phyloP scores from a whole-genome alignment of 2,329 filamentous ascomycete genomes.

The Alternaria angustiovoidea region DNA sequence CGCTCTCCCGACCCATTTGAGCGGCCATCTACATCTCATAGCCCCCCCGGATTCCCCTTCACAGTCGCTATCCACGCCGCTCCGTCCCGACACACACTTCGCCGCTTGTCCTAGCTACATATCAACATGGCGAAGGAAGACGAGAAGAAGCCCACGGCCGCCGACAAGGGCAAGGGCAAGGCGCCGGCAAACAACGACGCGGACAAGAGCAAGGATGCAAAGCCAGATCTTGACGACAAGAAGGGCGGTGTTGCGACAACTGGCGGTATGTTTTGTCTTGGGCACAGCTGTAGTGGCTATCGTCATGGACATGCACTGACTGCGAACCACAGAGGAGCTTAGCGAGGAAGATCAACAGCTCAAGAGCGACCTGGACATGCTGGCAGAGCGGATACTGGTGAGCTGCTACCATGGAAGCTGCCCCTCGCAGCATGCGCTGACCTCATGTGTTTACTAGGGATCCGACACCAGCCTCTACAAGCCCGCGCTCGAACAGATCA shows the following conservation, averaged over 20 bases:
- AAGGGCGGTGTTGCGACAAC: conserved; percentile 74
- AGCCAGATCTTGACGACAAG: conserved; percentile 79
- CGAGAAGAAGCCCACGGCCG: conserved; percentile 80
- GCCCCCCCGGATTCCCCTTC: neutral
- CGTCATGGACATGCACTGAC: conserved; percentile 34
- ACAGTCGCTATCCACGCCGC: conserved; percentile 20
- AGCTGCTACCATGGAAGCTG: conserved; percentile 19
- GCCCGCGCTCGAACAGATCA: conserved; percentile 92
- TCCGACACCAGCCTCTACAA: conserved; percentile 87
- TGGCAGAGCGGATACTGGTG: conserved; percentile 93
- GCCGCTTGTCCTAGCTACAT: conserved; percentile 47
- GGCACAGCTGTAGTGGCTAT: conserved; percentile 19
- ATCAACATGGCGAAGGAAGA: conserved; percentile 88
- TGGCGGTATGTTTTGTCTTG: conserved; percentile 56
- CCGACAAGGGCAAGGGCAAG: conserved; percentile 98
- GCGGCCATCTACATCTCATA: conserved; percentile 6
- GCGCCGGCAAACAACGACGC: conserved; percentile 71
- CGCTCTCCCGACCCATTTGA: conserved; percentile 19
- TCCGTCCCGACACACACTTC: conserved; percentile 31
- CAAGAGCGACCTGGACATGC: conserved; percentile 97
- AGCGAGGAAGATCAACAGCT: conserved; percentile 98
- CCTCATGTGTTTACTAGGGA: conserved; percentile 66
- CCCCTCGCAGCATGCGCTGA: conserved; percentile 35
- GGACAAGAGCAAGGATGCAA: conserved; percentile 64
- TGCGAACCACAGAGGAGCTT: conserved; percentile 76